A percentile compares a stretch with the other conserved stretches of the same genome.
phyloP scores from a whole-genome alignment of 2,329 filamentous ascomycete species.

The Penicillium sp. region DNA sequence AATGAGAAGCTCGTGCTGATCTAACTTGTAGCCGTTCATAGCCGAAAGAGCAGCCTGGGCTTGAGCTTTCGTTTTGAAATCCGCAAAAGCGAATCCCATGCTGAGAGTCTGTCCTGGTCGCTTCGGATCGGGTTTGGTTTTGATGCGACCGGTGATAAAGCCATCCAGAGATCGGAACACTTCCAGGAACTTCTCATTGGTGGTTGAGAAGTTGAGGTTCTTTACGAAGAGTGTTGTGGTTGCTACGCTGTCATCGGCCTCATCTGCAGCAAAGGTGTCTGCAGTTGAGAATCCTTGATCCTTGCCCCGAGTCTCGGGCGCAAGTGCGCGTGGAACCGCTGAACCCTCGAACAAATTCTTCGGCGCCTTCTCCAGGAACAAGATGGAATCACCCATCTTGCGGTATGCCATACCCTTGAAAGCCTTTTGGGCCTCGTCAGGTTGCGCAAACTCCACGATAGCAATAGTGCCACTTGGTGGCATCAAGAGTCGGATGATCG shows the following conservation, averaged over 20 bases:
- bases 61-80: slow-evolving; percentile 75
- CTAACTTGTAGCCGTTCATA: slow-evolving; percentile 89
- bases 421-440: slow-evolving; percentile 76
- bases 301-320: slow-evolving; percentile 33
- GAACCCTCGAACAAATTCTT: slow-evolving; percentile 67
- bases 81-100: slow-evolving; percentile 96
- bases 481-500: slow-evolving; percentile 80
- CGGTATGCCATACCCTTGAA: slow-evolving; percentile 85
- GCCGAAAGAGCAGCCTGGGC: slow-evolving; percentile 75
- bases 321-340: slow-evolving; percentile 33
- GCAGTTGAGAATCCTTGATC: slow-evolving; percentile 45
- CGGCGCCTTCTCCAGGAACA: slow-evolving; percentile 93
- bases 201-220: slow-evolving; percentile 91
- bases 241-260: slow-evolving; percentile 48
- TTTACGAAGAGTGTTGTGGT: slow-evolving; percentile 87
- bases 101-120: slow-evolving; percentile 82
- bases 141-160: slow-evolving; percentile 85
- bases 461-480: slow-evolving; percentile 91
- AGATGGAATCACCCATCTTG: slow-evolving; percentile 82
- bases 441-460: slow-evolving; percentile 81
- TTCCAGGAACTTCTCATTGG: slow-evolving; percentile 70
- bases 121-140: slow-evolving; percentile 92
- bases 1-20: slow-evolving; percentile 80
- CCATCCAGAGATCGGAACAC: slow-evolving; percentile 80
- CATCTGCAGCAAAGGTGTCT: slow-evolving; percentile 45